Conservation (phyloP, 1,284 basidiomycete genomes). For the Fomes fomentarius region DNA sequence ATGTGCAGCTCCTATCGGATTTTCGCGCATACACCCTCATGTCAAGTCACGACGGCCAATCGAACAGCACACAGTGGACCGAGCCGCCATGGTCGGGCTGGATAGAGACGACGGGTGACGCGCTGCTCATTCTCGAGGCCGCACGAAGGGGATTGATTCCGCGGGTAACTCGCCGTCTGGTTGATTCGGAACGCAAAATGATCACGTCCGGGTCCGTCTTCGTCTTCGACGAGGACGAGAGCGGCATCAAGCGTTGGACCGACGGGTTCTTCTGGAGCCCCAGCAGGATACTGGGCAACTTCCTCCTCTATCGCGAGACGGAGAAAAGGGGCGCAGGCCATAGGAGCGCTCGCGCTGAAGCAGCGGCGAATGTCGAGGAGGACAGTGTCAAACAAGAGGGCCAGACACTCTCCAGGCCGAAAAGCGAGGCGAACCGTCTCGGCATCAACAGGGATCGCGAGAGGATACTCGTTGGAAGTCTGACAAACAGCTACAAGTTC, state of each 20-base stretch:
- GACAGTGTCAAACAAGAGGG: slow-evolving; percentile 40
- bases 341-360: slow-evolving; percentile 50
- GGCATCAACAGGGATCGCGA: slow-evolving; percentile 74
- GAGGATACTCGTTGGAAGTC: slow-evolving; percentile 81
- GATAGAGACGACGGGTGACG: slow-evolving; percentile 95
- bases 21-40: slow-evolving; percentile 26
- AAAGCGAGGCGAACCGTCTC: slow-evolving; percentile 49
- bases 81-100: slow-evolving; percentile 90
- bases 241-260: slow-evolving; percentile 98
- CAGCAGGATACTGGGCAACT: slow-evolving; percentile 90
- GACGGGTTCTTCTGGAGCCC: slow-evolving; percentile 95
- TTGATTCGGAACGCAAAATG: slow-evolving; percentile 91
- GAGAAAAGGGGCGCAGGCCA: slow-evolving; percentile 76
- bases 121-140: slow-evolving; percentile 94
- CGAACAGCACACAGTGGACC: slow-evolving; percentile 56
- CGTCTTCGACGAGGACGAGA: slow-evolving; percentile 97
- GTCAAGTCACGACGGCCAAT: slow-evolving; percentile 35
- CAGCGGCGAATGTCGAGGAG: slow-evolving; percentile 29
- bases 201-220: slow-evolving; percentile 95
- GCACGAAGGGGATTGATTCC: slow-evolving; percentile 90
- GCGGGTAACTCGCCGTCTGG: slow-evolving; percentile 90
- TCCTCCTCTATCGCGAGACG: slow-evolving; percentile 92
- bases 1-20: slow-evolving; percentile 22
- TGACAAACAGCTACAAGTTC: slow-evolving; percentile 92
- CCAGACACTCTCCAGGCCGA: slow-evolving; percentile 63